Base-by-base conservation (phyloP, 169 alveolate species). In the Eimeria sp. region DNA sequence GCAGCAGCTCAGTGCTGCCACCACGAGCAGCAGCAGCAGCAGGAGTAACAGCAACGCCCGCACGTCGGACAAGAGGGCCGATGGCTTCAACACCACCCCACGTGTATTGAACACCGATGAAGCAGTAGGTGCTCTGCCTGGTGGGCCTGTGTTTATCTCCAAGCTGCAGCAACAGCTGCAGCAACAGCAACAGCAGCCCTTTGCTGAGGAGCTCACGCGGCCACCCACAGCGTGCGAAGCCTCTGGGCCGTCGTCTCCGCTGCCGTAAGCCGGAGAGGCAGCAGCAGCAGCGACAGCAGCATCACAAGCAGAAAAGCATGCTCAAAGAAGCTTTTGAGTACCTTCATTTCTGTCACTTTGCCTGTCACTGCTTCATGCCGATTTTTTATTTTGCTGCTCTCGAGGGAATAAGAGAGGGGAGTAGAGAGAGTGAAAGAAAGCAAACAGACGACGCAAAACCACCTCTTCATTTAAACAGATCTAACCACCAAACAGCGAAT, bases 101-200 rank as follows among this genome's bases (percentile, higher is more conserved):
- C 63, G 40, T n/a, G 67, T 43, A 5, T 61, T 54, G 67, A 49
- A 65, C 89, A 78, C 67, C 67, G 70, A 78, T 7, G 65, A 43
- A 45, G 20, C 89, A 22, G 89, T 2, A 22, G 25, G 7, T 78
- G 43, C 67, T 22, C 18, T 61, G 9, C 9, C 70, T 27, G 89
- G 67, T 45, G 89, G 70, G 45, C 89, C 89, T 47, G 67, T 49
- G 9, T 78, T 78, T 34, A 25, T 78, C 49, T 47, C 89, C 11
- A 78, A 78, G 89, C 84, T 75, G 76, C 76, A 67, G 76, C 76
- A 67, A 30, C 76, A 67, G 76, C 76, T 67, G 54, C 84, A n/a
- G 84, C 89, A 43, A 65, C 89, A 78, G 61, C 89, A 78, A 43
- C 89, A 78, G 63, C 89, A 78, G 89, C 89, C 40, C 22, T 25